Conservation (phyloP, 345 rosid species). For the Durio zibethinus region DNA sequence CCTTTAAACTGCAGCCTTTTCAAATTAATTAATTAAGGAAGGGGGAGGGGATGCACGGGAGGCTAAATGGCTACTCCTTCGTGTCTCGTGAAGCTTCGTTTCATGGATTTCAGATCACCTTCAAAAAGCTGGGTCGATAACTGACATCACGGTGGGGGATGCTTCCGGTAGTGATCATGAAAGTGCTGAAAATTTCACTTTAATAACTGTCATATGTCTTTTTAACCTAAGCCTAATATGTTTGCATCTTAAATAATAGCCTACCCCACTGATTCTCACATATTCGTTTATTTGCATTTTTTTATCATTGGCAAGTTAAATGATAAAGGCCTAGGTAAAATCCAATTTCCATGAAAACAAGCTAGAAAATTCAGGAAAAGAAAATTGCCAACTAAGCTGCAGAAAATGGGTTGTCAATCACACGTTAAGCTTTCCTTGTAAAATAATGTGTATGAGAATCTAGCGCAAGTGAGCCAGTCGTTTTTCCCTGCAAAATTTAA, state of each 20-base stretch:
- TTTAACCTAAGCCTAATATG: no score
- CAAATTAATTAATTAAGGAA: no score
- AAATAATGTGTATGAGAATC: conserved; percentile 22
- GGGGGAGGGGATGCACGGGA: no score
- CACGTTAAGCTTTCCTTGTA: conserved; percentile 6
- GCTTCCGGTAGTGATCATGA: background rate
- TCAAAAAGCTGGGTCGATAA: conserved; percentile 4
- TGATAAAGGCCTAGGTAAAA: background rate
- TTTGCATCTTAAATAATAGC: no score
- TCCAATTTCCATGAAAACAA: background rate
- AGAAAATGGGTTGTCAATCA: conserved; percentile 20
- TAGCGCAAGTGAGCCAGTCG: conserved; percentile 11
- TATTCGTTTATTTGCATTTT: background rate
- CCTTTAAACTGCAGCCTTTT: no score
- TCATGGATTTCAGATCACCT: conserved; percentile 10
- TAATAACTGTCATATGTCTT: no score
- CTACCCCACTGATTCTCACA: background rate
- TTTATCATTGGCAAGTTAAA: background rate
- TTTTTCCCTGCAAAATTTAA: conserved; percentile 18
- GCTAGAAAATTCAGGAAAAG: background rate
- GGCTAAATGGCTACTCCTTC: background rate
- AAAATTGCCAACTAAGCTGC: background rate
- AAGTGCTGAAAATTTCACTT: no score
- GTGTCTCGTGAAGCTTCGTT: background rate
- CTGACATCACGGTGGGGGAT: conserved; percentile 11